A percentile compares a stretch with the other conserved stretches of the same genome.
phyloP scores from a whole-genome alignment of 2,329 filamentous ascomycete genomes.

The Claviceps purpurea region DNA sequence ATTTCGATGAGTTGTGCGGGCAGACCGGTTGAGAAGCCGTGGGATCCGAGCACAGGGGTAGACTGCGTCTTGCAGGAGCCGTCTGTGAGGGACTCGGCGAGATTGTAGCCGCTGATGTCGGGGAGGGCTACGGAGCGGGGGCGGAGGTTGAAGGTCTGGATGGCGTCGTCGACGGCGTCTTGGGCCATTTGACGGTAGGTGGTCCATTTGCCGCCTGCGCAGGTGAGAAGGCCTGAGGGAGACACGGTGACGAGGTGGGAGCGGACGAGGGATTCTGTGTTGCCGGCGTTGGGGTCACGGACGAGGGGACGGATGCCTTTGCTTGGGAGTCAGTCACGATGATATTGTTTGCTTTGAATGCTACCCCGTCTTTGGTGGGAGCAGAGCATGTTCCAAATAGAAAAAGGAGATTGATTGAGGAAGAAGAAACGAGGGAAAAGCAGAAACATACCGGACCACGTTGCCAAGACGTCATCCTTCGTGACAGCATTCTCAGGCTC shows the following conservation, averaged over 20 bases:
- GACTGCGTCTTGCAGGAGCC: constrained; percentile 63
- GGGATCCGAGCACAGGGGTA: constrained; percentile 61
- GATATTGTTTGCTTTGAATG: too few relatives aligned
- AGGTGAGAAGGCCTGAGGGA: constrained; percentile 61
- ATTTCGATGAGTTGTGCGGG: constrained; percentile 24
- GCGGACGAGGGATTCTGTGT: constrained; percentile 71
- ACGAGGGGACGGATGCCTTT: constrained; percentile 61
- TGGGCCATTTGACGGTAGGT: constrained; percentile 84
- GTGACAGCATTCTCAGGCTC: constrained; percentile 63
- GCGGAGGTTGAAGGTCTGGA: constrained; percentile 49
- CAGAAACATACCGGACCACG: constrained; percentile 54
- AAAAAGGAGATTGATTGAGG: not conserved
- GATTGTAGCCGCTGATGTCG: constrained; percentile 52
- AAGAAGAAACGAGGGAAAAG: not conserved
- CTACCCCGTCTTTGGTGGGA: too few relatives aligned
- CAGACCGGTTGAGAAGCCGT: constrained; percentile 42
- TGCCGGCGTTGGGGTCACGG: constrained; percentile 66
- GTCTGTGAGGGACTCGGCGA: constrained; percentile 35
- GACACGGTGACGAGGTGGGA: constrained; percentile 70
- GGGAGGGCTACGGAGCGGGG: constrained; percentile 40
- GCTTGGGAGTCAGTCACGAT: not conserved
- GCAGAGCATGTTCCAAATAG: too few relatives aligned
- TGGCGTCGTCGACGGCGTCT: constrained; percentile 68
- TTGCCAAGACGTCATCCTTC: constrained; percentile 62
- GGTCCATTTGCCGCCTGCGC: constrained; percentile 77